Conservation (phyloP, 1,139 yeast genomes). For the Candida sanyaensis region DNA sequence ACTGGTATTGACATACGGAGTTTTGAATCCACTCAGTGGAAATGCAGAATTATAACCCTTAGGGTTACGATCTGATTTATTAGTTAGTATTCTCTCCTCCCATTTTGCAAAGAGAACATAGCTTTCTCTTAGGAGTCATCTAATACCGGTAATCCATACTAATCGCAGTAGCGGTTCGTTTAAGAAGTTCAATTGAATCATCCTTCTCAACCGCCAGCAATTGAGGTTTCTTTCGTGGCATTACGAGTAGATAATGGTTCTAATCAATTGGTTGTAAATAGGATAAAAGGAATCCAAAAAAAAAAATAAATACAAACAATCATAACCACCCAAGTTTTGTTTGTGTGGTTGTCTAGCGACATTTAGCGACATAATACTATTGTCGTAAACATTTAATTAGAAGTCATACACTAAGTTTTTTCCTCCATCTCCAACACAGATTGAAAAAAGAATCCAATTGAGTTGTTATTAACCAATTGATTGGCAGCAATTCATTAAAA, state of each 20-base stretch:
- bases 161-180: constrained; percentile 19
- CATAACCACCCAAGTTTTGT: background rate
- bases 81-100: constrained; percentile 4
- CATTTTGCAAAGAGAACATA: no score
- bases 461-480: no score
- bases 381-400: background rate
- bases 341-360: background rate
- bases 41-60: constrained; percentile 17
- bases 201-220: constrained; percentile 10
- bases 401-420: background rate
- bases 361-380: background rate
- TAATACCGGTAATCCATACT: constrained; percentile 18
- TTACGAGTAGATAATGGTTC: background rate
- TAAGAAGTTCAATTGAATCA: constrained; percentile 17
- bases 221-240: constrained; percentile 12
- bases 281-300: background rate
- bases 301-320: no score
- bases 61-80: constrained; percentile 14
- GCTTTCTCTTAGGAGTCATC: background rate
- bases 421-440: background rate
- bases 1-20: constrained; percentile 46
- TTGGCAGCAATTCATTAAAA: no score
- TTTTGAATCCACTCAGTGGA: constrained; percentile 53
- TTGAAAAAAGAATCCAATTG: no score
- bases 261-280: constrained; percentile 1